Base-by-base conservation (phyloP, 257 asterid genomes). In the Salvia miltiorrhiza region DNA sequence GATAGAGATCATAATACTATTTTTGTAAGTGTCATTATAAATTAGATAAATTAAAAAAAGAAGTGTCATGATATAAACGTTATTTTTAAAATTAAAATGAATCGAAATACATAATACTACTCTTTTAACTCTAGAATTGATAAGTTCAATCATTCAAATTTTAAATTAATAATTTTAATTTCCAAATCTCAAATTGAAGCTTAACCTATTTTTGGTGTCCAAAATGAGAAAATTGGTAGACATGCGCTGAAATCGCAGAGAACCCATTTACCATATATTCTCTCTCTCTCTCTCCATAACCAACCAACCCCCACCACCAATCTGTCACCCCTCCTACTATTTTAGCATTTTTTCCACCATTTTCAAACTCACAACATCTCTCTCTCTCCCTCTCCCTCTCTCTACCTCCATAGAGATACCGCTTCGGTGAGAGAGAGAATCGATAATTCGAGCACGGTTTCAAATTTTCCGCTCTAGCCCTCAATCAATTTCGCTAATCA, bases 241-340 rank as follows among this genome's bases (percentile, higher is more conserved):
- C 3, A 30, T 4, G 5, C 35, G 35, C 3, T 30, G 48, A 71
- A 73, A 44, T 23, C 37, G 54, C 49, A 30, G 16, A 32, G 62
- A 49, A 56, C 37, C 71, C 56, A 24, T 16, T 35, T 37, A 10
- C 65, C 77, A 53, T 53, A 37, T 17, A 54, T n/a, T 32, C 63
- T 56, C 58, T 11, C 16, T 43, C 50, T 44, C 50, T 44, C 57
- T 50, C 55, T 59, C 35, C 41, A 37, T 17, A 44, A 62, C 35
- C 77, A 66, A 65, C 67, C 81, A 58, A 58, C 74, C 70, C 74
- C 56, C 77, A 70, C 74, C 81, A 50, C 77, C 70, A 59, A 77
- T 71, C 81, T 71, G 71, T 71, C 77, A 37, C 44, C 2, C 61
- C 33, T 59, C 41, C 30, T 65, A 3, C 65, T 75, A 26, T 75